Evolutionary conservation across 2,329 filamentous ascomycete species (phyloP).

Genomic region (Calonectria naviculata): DNA sequence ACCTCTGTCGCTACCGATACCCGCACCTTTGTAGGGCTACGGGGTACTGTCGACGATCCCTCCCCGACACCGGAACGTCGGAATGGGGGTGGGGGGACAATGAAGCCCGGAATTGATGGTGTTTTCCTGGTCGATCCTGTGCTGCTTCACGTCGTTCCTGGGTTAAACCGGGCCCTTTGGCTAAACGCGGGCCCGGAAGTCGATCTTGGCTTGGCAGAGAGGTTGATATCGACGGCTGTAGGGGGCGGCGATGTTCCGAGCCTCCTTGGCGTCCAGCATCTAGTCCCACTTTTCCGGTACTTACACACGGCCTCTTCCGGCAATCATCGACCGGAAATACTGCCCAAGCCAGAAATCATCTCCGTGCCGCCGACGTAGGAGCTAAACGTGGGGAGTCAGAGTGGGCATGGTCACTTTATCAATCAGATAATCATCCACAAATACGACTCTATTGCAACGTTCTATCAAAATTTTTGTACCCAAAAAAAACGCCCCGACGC

Average conservation of each 20-base stretch:
- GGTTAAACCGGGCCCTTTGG: not conserved
- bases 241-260: slow-evolving; percentile 33
- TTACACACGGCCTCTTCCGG: slow-evolving; percentile 10
- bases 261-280: not conserved
- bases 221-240: not conserved
- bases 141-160: not conserved
- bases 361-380: slow-evolving; percentile 1
- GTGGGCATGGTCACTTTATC: slow-evolving; percentile 1
- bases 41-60: not conserved
- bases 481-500: slow-evolving; percentile 26
- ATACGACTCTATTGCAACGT: slow-evolving; percentile 5
- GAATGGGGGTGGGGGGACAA: not conserved
- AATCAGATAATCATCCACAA: slow-evolving; percentile 19
- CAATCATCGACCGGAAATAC: not conserved
- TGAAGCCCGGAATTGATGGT: not conserved
- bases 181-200: not conserved
- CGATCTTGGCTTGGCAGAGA: not conserved
- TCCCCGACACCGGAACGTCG: slow-evolving; percentile 21
- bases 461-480: slow-evolving; percentile 19
- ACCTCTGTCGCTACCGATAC: slow-evolving; percentile 6
- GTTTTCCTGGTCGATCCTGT: not conserved
- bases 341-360: not conserved
- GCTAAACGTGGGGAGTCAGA: not conserved
- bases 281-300: slow-evolving; percentile 29
- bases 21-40: slow-evolving; percentile 8